Base-by-base conservation (phyloP, 2,329 filamentous ascomycete genomes). In the Talaromyces sp. region DNA sequence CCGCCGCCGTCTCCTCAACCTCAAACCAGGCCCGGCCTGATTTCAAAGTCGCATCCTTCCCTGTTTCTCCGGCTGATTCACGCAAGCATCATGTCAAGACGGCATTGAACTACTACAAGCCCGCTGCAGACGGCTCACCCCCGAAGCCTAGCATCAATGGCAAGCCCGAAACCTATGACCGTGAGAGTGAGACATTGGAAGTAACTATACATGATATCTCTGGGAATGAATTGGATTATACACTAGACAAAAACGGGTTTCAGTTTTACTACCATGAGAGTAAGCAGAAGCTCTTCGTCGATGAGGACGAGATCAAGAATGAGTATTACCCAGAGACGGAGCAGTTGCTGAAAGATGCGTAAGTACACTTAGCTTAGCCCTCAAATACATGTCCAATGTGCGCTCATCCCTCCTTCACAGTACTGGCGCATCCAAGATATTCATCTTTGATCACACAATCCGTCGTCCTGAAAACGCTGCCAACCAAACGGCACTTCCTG, bases 361-460 rank as follows among this genome's bases (percentile, higher is more conserved):
- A 62, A 7, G 68, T 61, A 13, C 5, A 6, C n/a, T 21, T 28
- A 7, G 40, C 40, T n/a, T 25, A 11, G 6, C 6, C 2, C 2
- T 25, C 40, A 15, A 15, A 10, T 21, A 13, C 10, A 22, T 22
- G 39, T 21, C 10, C 4, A 19, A 25, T 43, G 8, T 21, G 35
- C 33, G n/a, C n/a, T n/a, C n/a, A n/a, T n/a, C n/a, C n/a, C n/a
- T n/a, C n/a, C n/a, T n/a, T n/a, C n/a, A n/a, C n/a, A 74, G 73
- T 25, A 71, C 73, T 3, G 77, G 77, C 15, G 77, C 76, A 8
- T 73, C 71, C 22, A 68, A 71, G 3, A 68, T 80, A 33, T 70
- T 79, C 52, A 78, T 81, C 56, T 80, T 80, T 65, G 78, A 80
- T 64, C 78, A 80, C 60, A 80, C 77, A 4, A 78, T 80, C 61